These are phyloP conservation scores for Mariannaea elegans DNA, from an alignment of 2,329 filamentous ascomycete genomes.

Conservation along the genomic window DNA sequence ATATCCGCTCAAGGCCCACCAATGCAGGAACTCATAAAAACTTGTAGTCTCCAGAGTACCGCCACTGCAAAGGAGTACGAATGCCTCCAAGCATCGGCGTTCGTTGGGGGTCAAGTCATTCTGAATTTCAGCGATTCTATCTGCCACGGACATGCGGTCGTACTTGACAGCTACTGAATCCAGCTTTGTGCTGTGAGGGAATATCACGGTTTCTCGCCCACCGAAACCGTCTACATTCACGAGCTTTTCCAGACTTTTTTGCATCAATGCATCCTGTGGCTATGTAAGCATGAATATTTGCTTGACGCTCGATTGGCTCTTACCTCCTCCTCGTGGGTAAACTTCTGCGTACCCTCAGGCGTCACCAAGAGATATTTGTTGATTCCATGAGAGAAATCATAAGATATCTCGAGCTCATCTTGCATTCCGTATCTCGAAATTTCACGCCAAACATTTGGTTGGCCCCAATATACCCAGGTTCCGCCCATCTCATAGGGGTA, in stretches of 20 bases:
- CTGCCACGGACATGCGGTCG: constrained; percentile 51
- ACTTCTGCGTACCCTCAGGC: constrained; percentile 38
- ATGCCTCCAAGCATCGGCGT: constrained; percentile 49
- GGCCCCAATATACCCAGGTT: constrained; percentile 58
- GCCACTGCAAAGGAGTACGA: constrained; percentile 54
- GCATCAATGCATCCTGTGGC: constrained; percentile 40
- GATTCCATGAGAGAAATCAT: constrained; percentile 52
- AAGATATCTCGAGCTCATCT: constrained; percentile 49
- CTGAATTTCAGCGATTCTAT: constrained; percentile 53
- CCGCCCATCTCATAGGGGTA: constrained; percentile 60
- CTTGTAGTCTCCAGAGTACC: constrained; percentile 52
- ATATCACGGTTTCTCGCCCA: constrained; percentile 50
- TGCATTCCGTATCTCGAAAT: constrained; percentile 56
- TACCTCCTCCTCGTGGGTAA: constrained; percentile 55
- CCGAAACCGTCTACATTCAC: constrained; percentile 55
- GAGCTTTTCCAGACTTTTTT: constrained; percentile 51
- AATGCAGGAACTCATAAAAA: constrained; percentile 58
- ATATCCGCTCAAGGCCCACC: constrained; percentile 56
- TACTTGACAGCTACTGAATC: constrained; percentile 46
- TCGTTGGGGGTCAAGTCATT: constrained; percentile 52
- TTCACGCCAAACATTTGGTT: constrained; percentile 55
- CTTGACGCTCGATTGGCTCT: background rate
- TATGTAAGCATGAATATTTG: background rate
- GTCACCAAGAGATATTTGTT: constrained; percentile 52
- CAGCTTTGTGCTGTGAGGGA: constrained; percentile 48